Conservation (phyloP, 2,329 filamentous ascomycete species). For the Ophiostoma himal-ulmi region DNA sequence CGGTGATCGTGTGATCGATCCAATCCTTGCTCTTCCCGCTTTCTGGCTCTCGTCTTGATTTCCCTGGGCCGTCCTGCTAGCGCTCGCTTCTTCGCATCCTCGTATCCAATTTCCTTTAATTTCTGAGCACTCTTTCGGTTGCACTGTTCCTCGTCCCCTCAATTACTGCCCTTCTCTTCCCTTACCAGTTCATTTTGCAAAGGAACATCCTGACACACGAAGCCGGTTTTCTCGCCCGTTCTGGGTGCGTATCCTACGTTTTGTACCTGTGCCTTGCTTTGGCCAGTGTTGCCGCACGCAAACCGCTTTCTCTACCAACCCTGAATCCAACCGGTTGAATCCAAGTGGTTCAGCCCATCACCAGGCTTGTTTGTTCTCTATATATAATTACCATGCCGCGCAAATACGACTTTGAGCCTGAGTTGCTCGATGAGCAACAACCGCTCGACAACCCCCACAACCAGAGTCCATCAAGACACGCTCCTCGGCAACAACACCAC, state of each 20-base stretch:
- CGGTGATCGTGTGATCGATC: background rate
- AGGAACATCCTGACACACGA: constrained; percentile 17
- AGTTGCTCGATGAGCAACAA: constrained; percentile 26
- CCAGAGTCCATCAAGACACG: constrained; percentile 17
- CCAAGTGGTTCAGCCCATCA: background rate
- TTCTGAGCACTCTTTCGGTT: background rate
- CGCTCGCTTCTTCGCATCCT: background rate
- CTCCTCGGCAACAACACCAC: constrained; percentile 19
- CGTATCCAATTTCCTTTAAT: background rate
- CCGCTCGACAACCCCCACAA: constrained; percentile 25
- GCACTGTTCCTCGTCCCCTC: background rate
- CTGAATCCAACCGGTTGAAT: background rate
- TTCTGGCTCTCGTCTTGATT: background rate
- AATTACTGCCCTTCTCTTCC: background rate
- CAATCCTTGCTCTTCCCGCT: background rate
- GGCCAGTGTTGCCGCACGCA: background rate
- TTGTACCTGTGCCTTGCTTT: background rate
- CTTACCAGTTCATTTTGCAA: background rate
- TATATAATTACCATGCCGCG: constrained; percentile 24
- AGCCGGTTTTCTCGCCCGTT: constrained; percentile 17
- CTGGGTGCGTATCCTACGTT: background rate
- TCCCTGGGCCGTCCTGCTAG: background rate
- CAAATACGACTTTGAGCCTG: constrained; percentile 27
- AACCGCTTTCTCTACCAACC: background rate
- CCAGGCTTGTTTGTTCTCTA: background rate